Evolutionary conservation across 108 stramenopile genomes (phyloP).

Genomic region (Skeletonema tropicum): DNA sequence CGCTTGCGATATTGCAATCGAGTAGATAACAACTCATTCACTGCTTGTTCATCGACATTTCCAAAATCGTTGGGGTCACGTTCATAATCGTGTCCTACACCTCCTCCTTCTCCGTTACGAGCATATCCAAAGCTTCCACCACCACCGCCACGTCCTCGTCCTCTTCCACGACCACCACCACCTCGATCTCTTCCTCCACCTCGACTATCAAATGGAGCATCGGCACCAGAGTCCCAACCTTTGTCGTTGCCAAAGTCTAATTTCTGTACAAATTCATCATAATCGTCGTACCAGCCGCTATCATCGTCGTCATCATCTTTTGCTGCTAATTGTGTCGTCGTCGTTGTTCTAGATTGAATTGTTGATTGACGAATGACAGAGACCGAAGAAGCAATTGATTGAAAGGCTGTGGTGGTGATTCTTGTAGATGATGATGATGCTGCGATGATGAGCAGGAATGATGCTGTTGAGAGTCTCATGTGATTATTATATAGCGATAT

Average conservation of each 20-base stretch:
- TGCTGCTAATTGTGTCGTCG: too few relatives aligned
- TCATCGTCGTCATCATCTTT: background rate
- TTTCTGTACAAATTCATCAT: constrained; percentile 42
- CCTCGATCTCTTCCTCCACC: constrained; percentile 8
- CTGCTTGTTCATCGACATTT: constrained; percentile 44
- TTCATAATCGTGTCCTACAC: constrained; percentile 42
- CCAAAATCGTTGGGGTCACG: constrained; percentile 54
- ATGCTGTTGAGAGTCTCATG: too few relatives aligned
- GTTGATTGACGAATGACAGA: too few relatives aligned
- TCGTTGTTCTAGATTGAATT: too few relatives aligned
- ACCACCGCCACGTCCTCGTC: background rate
- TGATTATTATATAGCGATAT: too few relatives aligned
- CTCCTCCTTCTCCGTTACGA: too few relatives aligned
- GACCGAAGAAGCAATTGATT: too few relatives aligned
- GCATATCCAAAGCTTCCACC: too few relatives aligned
- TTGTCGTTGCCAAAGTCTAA: constrained; percentile 31
- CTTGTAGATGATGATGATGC: too few relatives aligned
- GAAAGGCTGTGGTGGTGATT: too few relatives aligned
- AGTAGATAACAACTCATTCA: constrained; percentile 54
- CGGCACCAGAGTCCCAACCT: constrained; percentile 31
- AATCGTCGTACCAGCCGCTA: constrained; percentile 40
- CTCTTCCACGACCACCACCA: background rate
- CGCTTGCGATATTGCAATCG: constrained; percentile 44
- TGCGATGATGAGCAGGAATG: too few relatives aligned
- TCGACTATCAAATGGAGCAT: background rate